Conservation (phyloP, 805 yeast species). For the Metschnikowia vanudenii region DNA sequence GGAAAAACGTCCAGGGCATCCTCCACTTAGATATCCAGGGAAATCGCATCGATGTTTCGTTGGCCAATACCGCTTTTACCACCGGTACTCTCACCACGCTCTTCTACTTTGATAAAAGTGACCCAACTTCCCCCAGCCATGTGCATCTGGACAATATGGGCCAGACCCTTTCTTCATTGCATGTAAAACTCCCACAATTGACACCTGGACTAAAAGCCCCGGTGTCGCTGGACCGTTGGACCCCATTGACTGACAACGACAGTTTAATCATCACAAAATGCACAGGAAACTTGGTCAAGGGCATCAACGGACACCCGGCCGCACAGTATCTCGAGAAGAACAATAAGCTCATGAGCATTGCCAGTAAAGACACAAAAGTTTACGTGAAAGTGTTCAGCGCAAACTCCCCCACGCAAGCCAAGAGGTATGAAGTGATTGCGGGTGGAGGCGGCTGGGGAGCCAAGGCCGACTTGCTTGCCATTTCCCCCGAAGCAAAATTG, state of each 20-base stretch:
- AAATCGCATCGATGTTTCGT: constrained; percentile 21
- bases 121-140: not conserved
- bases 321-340: constrained; percentile 53
- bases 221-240: constrained; percentile 32
- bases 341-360: constrained; percentile 35
- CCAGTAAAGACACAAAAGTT: constrained; percentile 44
- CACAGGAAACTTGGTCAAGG: constrained; percentile 58
- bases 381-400: constrained; percentile 31
- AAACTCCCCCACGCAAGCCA: not conserved
- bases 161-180: constrained; percentile 28
- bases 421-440: constrained; percentile 55
- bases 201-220: constrained; percentile 8
- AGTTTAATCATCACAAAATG: constrained; percentile 46
- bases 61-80: constrained; percentile 43
- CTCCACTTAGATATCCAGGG: constrained; percentile 22
- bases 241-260: constrained; percentile 25
- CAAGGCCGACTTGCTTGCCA: constrained; percentile 61
- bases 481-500: constrained; percentile 55
- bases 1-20: constrained; percentile 34
- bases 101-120: constrained; percentile 31
- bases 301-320: constrained; percentile 55
- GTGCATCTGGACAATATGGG: constrained; percentile 22
- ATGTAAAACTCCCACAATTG: constrained; percentile 25
- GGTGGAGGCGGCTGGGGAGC: constrained; percentile 82
- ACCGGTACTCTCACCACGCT: constrained; percentile 36